Evolutionary conservation across 805 yeast genomes (phyloP).

Genomic region (Lipomyces oligophaga): DNA sequence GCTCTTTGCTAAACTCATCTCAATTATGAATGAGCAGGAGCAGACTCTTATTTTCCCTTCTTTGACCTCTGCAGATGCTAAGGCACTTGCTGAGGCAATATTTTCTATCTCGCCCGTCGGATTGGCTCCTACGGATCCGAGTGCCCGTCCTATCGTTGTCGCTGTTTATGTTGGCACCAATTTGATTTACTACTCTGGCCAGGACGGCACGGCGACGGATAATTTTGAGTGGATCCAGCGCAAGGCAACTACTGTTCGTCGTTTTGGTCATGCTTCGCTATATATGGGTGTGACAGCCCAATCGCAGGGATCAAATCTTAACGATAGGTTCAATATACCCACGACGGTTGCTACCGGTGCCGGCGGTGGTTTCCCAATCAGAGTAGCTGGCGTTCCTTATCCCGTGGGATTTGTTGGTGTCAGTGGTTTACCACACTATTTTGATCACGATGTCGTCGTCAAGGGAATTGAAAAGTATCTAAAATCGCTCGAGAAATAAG

Average conservation of each 20-base stretch:
- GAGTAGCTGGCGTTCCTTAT: slow-evolving; percentile 13
- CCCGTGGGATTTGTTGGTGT: slow-evolving; percentile 21
- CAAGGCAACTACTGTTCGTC: slow-evolving; percentile 22
- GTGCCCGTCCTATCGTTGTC: slow-evolving; percentile 19
- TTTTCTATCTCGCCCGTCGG: slow-evolving; percentile 22
- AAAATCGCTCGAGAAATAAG: neutral
- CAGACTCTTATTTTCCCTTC: slow-evolving; percentile 11
- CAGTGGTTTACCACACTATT: slow-evolving; percentile 20
- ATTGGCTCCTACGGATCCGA: slow-evolving; percentile 3
- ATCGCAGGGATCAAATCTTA: slow-evolving; percentile 2
- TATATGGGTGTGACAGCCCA: slow-evolving; percentile 11
- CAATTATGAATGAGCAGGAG: slow-evolving; percentile 15
- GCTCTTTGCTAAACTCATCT: slow-evolving; percentile 1
- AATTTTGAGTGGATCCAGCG: slow-evolving; percentile 25
- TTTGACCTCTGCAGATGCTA: slow-evolving; percentile 18
- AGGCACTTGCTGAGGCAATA: slow-evolving; percentile 9
- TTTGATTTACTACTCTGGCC: slow-evolving; percentile 19
- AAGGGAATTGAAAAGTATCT: slow-evolving; percentile 11
- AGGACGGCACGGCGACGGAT: slow-evolving; percentile 24
- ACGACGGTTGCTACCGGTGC: slow-evolving; percentile 9
- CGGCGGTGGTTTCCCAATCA: slow-evolving; percentile 24
- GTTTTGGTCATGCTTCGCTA: slow-evolving; percentile 21
- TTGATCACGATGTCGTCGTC: slow-evolving; percentile 16
- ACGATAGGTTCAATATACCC: slow-evolving; percentile 7
- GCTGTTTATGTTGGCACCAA: slow-evolving; percentile 18